Percentiles rank a stretch among this genome's conserved stretches.
phyloP scores from a whole-genome alignment of 768 basidiomycete genomes.

The Russula lepida region DNA sequence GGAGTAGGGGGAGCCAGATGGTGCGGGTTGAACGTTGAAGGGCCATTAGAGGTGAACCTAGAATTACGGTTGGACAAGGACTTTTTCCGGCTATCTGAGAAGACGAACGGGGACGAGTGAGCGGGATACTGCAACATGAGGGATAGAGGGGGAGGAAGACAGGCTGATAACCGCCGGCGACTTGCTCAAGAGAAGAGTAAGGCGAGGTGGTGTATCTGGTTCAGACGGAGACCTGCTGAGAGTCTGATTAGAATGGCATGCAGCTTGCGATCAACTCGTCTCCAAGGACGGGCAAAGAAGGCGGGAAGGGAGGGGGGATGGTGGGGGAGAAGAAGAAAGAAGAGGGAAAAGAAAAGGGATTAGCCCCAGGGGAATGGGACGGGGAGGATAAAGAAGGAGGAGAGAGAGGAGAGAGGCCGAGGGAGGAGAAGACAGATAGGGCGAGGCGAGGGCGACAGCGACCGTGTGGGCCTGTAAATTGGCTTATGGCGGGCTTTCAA shows the following conservation, averaged over 20 bases:
- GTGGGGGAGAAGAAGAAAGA: neutral
- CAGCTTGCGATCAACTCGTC: slow-evolving; percentile 14
- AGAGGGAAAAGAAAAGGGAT: neutral
- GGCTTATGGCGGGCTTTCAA: slow-evolving; percentile 17
- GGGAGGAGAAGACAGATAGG: slow-evolving; percentile 14
- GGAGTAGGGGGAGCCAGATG: neutral
- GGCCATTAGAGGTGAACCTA: slow-evolving; percentile 17
- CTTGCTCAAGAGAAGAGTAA: slow-evolving; percentile 24
- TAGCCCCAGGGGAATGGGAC: neutral
- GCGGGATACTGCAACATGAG: slow-evolving; percentile 33
- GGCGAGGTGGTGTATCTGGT: slow-evolving; percentile 27
- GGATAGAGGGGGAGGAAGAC: slow-evolving; percentile 23
- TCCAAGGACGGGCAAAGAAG: slow-evolving; percentile 1
- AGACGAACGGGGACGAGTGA: slow-evolving; percentile 29
- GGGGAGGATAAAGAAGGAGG: neutral
- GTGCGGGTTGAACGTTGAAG: slow-evolving; percentile 7
- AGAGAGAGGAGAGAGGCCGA: neutral
- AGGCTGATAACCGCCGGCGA: slow-evolving; percentile 25
- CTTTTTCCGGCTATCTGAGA: slow-evolving; percentile 28
- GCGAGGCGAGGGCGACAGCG: neutral
- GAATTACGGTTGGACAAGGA: slow-evolving; percentile 23
- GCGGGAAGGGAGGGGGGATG: neutral
- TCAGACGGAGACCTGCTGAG: slow-evolving; percentile 54
- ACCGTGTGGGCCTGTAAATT: slow-evolving; percentile 28
- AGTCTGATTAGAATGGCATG: slow-evolving; percentile 35